Base-by-base conservation (phyloP, 2,329 filamentous ascomycete species). In the Paraconiothyrium sp. region DNA sequence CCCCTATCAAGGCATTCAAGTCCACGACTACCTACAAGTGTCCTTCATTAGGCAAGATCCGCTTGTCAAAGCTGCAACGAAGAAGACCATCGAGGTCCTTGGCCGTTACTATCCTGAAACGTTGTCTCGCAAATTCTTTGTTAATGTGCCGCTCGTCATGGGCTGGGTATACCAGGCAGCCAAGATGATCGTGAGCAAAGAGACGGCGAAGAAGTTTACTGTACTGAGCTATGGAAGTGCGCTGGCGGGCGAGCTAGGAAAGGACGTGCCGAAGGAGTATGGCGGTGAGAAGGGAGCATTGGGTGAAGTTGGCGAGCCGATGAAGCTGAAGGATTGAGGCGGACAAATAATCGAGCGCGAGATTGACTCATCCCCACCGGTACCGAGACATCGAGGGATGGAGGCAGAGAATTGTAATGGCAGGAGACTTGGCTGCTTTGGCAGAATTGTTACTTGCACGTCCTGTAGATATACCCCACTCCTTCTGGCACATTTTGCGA, bases 61-160 rank as follows among this genome's bases (percentile, higher is more conserved):
- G 0, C 84, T 86, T 60, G 89, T 95, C 79, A 93, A 92, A 78
- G 85, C 88, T 3, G 91, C 92, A 16, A 91, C 88, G 66, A 89
- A 88, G 73, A 89, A 94, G 81, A 94, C 92, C 49, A 96, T 97
- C 77, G 86, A 91, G 64, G 85, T 91, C 55, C 93, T 97, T 77
- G 87, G 89, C 55, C 89, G 87, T 68, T 91, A 92, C 68, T 97
- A 97, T 81, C 94, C 94, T 0, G 94, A 97, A 82, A 88, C 97
- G 10, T 85, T 97, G 52, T 88, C 88, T 71, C 88, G 94, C 82
- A 97, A 97, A 84, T 97, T 94, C 85, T 97, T 97, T 76, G 91
- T 97, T 81, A 97, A 97, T 73, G 92, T 97, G 6, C 94, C 94
- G 0, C 80, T 89, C 59, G 84, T 97, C 72, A 97, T 97, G 94